phyloP scores from a whole-genome alignment of 768 basidiomycete genomes.

The Cystofilobasidium macerans region DNA sequence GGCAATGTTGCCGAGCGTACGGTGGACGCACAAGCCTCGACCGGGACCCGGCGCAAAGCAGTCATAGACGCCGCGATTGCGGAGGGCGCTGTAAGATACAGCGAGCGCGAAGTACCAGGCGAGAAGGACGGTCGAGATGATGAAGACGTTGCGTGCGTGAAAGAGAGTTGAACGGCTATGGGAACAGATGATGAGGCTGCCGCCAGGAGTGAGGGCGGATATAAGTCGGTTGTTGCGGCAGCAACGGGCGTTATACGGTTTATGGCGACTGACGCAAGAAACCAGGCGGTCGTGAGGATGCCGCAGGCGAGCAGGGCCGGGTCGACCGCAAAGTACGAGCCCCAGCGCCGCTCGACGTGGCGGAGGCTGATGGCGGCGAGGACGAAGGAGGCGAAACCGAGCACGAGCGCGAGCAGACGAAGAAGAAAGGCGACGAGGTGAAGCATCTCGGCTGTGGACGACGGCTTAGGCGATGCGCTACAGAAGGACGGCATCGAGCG shows the following conservation, averaged over 20 bases:
- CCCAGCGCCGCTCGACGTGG: not conserved
- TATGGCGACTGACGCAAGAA: not conserved
- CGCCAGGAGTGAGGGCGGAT: no score
- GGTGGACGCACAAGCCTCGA: not conserved
- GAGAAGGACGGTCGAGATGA: no score
- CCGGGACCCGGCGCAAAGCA: not conserved
- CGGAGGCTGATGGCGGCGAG: conserved; percentile 4
- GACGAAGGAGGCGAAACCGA: conserved; percentile 4
- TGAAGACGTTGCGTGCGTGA: not conserved
- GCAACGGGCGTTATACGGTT: no score
- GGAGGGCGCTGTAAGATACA: conserved; percentile 8
- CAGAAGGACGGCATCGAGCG: no score
- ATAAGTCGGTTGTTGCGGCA: no score
- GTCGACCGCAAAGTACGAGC: not conserved
- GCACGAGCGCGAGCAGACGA: not conserved
- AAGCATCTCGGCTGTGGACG: not conserved
- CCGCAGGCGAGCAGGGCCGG: not conserved
- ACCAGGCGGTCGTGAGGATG: not conserved
- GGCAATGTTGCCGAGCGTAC: not conserved
- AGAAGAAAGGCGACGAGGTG: not conserved
- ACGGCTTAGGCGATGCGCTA: not conserved
- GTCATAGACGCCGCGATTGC: not conserved
- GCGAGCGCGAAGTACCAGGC: not conserved
- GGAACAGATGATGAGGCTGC: not conserved
- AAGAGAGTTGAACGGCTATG: not conserved